Evolutionary conservation across 345 rosid species (phyloP).

Genomic region (Carallia pectinifolia): DNA sequence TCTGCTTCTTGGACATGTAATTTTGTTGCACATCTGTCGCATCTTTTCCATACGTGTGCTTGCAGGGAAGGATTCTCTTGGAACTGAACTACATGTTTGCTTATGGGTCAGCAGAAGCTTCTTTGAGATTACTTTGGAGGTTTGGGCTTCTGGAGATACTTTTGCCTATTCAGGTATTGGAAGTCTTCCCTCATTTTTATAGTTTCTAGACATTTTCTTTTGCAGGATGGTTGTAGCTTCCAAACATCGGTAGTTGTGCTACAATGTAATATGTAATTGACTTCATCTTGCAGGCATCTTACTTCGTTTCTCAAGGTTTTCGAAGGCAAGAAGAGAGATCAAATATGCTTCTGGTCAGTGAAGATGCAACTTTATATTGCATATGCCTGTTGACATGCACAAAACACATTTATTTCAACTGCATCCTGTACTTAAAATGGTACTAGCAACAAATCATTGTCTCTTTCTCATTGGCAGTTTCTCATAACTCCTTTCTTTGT

Average conservation of each 20-base stretch:
- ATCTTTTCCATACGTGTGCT: neutral
- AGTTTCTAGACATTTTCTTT: neutral
- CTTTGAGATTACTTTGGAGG: slow-evolving; percentile 78
- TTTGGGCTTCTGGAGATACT: slow-evolving; percentile 78
- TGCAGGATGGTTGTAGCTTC: no score
- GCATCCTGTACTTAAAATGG: neutral
- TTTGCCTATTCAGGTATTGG: slow-evolving; percentile 64
- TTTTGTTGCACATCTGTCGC: neutral
- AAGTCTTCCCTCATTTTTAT: neutral
- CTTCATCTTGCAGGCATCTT: slow-evolving; percentile 55
- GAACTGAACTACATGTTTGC: slow-evolving; percentile 94
- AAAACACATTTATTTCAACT: no score
- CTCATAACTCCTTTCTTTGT: neutral
- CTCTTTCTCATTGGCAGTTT: neutral
- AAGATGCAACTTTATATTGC: neutral
- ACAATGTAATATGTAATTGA: neutral
- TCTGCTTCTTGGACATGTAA: neutral
- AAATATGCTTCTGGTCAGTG: slow-evolving; percentile 75
- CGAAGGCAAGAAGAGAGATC: slow-evolving; percentile 76
- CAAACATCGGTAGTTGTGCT: no score
- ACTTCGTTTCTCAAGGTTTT: slow-evolving; percentile 62
- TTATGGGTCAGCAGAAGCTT: slow-evolving; percentile 87
- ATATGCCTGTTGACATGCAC: neutral
- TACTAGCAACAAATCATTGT: neutral
- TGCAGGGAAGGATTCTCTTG: slow-evolving; percentile 74